phyloP scores from a whole-genome alignment of 2,329 filamentous ascomycete genomes.

The Ascomycota sp. region DNA sequence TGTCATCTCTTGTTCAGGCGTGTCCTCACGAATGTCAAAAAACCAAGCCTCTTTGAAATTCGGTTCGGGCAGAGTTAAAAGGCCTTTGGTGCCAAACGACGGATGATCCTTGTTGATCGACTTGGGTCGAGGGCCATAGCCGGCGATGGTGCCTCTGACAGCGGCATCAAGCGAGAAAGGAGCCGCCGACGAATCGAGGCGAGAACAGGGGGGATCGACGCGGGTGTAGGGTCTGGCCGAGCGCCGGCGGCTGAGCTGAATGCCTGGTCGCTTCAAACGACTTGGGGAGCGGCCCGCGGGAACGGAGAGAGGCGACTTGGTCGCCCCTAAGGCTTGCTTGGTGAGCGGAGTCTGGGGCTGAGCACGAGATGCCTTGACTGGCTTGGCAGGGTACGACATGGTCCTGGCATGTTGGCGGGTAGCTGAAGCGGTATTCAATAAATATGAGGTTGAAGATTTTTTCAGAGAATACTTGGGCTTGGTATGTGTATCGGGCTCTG shows the following conservation, averaged over 20 bases:
- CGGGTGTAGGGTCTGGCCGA: constrained; percentile 43
- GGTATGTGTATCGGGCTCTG: constrained; percentile 15
- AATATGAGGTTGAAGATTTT: constrained; percentile 23
- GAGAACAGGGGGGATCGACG: constrained; percentile 48
- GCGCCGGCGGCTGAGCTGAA: constrained; percentile 48
- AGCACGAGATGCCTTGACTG: constrained; percentile 15
- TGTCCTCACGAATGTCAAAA: constrained; percentile 91
- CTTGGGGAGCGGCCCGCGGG: constrained; percentile 66
- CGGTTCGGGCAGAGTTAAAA: constrained; percentile 16
- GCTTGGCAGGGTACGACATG: constrained; percentile 10
- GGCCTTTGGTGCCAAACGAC: constrained; percentile 2
- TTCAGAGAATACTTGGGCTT: constrained; percentile 26
- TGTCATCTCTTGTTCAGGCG: constrained; percentile 72
- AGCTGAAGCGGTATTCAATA: constrained; percentile 15
- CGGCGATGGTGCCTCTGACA: constrained; percentile 52
- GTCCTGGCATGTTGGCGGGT: constrained; percentile 4
- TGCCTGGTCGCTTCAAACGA: constrained; percentile 45
- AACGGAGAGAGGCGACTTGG: constrained; percentile 36
- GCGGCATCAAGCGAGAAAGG: constrained; percentile 77
- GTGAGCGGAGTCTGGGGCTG: constrained; percentile 31
- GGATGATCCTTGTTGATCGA: constrained; percentile 3
- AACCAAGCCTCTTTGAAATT: constrained; percentile 52
- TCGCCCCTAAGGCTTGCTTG: constrained; percentile 21
- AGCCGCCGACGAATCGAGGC: constrained; percentile 24
- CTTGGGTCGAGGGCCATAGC: constrained; percentile 27